phyloP scores from a whole-genome alignment of 176 grass and related monocot species.

The Thinopyrum elongatum region DNA sequence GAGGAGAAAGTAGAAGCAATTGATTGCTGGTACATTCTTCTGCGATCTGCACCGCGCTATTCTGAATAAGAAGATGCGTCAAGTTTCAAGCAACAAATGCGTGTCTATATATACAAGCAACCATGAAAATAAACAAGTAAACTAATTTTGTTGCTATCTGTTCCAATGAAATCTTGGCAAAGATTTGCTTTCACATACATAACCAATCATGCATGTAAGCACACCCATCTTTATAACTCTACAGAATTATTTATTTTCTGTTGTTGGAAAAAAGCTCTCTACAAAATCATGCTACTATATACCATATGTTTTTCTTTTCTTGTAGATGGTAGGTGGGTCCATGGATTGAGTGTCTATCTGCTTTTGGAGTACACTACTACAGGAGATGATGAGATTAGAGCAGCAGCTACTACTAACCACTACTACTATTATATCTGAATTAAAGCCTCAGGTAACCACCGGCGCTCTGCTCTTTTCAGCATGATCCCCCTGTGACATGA shows the following conservation, averaged over 20 bases:
- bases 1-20: constrained; percentile 4
- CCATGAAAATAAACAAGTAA: not conserved
- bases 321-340: not conserved
- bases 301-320: not conserved
- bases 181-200: not conserved
- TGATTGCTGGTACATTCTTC: not conserved
- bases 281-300: not conserved
- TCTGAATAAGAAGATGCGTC: not conserved
- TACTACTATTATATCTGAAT: not conserved
- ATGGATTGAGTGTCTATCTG: constrained; percentile 1
- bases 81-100: not conserved
- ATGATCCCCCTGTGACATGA: constrained; percentile 3
- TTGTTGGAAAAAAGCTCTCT: not conserved
- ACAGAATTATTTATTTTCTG: not conserved
- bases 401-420: not conserved
- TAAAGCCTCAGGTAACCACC: constrained; percentile 19
- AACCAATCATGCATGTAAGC: not conserved
- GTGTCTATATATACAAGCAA: constrained; percentile 18
- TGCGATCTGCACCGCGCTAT: not conserved
- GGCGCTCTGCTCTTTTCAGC: not conserved
- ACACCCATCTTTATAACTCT: not conserved
- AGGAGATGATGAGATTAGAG: not conserved
- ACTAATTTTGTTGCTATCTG: not conserved
- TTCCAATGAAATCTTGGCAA: not conserved
- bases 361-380: constrained; percentile 13